Evolutionary conservation across 2,329 filamentous ascomycete genomes (phyloP), one percentile per base, ranked within the genome.

Genomic region (Tolypocladium guangdongense): DNA sequence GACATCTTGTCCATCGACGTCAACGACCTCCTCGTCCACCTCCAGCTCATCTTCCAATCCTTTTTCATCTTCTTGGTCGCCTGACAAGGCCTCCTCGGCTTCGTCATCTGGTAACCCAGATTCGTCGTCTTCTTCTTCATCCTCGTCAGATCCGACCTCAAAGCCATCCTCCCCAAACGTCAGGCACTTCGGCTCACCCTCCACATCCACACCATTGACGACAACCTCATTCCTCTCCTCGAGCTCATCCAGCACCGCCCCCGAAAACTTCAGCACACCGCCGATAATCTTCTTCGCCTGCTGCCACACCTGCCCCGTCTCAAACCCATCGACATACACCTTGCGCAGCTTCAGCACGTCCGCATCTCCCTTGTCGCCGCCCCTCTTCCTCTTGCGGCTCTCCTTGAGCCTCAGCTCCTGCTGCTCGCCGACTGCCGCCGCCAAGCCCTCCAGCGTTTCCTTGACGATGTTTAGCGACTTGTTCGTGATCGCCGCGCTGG

Each of bases 221-320:
- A 56, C 57, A 48, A 70, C 57, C 48, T 83, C 81, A 57, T 87
- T 64, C 22, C 60, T 64, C 55, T 75, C 74, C 60, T 79, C 73
- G 35, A 83, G 64, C 58, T 78, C 77, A 50, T 72, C 66, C 18
- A 83, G 64, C 4, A 71, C 64, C 7, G 70, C 67, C 49, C 74
- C 69, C 0, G 78, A 76, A 58, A 80, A 75, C 43, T 72, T 68
- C 47, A 82, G 60, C 12, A 79, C 71, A 48, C 77, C 76, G 14
- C 69, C 78, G 54, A 97, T 84, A 22, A 97, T 89, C 62, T 88
- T 83, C 64, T 84, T 86, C 10, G 90, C 87, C 72, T 99, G 93
- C 69, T 96, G 89, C 88, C 92, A 99, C 45, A 99, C 84, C 70
- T 97, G 92, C 22, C 85, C 82, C 12, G 88, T 85, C 62, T 87